Evolutionary conservation across 352 stramenopile genomes (phyloP).

Genomic region (Blastocystis sp.): DNA sequence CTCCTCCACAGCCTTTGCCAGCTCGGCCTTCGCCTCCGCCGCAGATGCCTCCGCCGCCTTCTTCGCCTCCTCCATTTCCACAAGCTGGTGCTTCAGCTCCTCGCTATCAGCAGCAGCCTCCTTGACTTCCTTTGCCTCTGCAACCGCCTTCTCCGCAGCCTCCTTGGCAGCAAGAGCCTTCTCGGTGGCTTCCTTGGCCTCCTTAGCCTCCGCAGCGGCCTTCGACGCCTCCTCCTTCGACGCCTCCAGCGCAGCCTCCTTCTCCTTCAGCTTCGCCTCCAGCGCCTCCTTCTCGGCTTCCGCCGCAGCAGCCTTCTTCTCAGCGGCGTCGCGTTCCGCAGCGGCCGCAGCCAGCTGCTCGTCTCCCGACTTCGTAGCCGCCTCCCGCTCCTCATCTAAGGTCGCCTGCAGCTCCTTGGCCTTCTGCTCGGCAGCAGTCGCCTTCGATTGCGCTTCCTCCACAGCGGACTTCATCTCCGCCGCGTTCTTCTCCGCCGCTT

Average conservation of each 20-base stretch:
- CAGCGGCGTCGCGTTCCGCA: not conserved
- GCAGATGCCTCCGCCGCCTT: not conserved
- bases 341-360: not conserved
- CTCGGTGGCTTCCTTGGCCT: not conserved
- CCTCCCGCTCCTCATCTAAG: not conserved
- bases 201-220: not conserved
- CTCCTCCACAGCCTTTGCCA: not conserved
- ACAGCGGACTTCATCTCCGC: not conserved
- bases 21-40: not conserved
- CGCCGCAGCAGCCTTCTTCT: constrained; percentile 5
- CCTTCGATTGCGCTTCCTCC: too few relatives aligned
- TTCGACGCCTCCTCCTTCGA: not conserved
- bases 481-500: not conserved
- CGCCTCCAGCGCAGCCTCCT: not conserved
- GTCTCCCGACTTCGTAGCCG: constrained; percentile 14
- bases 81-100: not conserved
- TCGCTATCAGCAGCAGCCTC: not conserved
- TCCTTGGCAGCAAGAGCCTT: not conserved
- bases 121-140: not conserved
- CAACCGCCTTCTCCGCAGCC: not conserved
- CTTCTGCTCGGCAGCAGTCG: too few relatives aligned
- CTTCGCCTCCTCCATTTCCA: not conserved
- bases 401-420: not conserved
- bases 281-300: constrained; percentile 11
- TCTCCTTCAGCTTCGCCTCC: not conserved